phyloP scores from a whole-genome alignment of 352 stramenopile genomes.

The Globisporangium uncinulatum region DNA sequence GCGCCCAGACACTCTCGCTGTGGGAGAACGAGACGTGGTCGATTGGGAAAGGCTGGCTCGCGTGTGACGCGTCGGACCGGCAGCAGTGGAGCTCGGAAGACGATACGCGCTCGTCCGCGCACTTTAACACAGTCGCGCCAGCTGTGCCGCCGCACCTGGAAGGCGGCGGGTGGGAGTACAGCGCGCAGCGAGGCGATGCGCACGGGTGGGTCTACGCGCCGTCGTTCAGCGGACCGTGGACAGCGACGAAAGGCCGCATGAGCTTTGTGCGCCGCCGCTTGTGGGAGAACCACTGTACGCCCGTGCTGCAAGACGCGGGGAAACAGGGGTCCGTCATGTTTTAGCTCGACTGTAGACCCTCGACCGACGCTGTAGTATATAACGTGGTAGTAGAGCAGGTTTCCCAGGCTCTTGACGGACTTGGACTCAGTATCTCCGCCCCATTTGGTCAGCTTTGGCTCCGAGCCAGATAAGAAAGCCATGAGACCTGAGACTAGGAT shows the following conservation, averaged over 20 bases:
- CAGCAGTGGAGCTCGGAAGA: slow-evolving; percentile 54
- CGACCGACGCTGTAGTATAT: not conserved
- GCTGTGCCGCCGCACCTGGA: slow-evolving; percentile 28
- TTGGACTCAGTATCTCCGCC: too few relatives aligned
- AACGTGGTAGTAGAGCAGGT: too few relatives aligned
- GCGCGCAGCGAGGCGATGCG: slow-evolving; percentile 34
- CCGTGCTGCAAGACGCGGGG: slow-evolving; percentile 6
- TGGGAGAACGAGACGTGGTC: slow-evolving; percentile 71
- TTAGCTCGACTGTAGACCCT: slow-evolving; percentile 14
- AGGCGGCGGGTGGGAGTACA: slow-evolving; percentile 49
- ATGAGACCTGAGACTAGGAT: too few relatives aligned
- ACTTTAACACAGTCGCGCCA: slow-evolving; percentile 41
- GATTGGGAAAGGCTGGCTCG: slow-evolving; percentile 36
- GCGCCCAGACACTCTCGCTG: slow-evolving; percentile 32
- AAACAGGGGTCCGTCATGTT: slow-evolving; percentile 22
- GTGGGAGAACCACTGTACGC: slow-evolving; percentile 63
- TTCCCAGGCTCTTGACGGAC: too few relatives aligned
- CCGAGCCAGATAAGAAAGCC: too few relatives aligned
- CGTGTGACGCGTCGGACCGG: slow-evolving; percentile 36
- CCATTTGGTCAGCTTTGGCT: too few relatives aligned
- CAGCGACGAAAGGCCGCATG: slow-evolving; percentile 37
- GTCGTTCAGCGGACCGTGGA: slow-evolving; percentile 54
- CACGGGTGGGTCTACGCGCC: slow-evolving; percentile 67
- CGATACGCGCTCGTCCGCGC: slow-evolving; percentile 31
- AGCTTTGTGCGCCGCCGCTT: slow-evolving; percentile 60